Evolutionary conservation across 2,329 filamentous ascomycete species (phyloP).

Genomic region (Pleoardoris graminearum): DNA sequence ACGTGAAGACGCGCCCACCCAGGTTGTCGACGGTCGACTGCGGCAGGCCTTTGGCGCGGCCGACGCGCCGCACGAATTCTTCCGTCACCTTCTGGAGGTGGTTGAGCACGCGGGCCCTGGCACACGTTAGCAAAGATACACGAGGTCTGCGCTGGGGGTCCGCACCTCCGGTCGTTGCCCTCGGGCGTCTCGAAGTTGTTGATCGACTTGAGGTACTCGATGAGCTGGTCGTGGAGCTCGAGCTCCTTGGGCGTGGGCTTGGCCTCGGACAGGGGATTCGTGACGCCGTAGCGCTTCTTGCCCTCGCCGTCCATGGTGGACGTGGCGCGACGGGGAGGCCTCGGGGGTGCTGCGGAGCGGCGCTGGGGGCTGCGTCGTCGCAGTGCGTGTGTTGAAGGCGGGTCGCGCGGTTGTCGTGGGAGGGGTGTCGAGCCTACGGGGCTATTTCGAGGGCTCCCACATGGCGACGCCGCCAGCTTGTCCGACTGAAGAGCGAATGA

Average conservation of each 20-base stretch:
- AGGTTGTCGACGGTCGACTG: slow-evolving; percentile 78
- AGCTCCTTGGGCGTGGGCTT: slow-evolving; percentile 79
- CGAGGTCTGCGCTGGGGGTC: background rate
- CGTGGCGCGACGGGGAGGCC: slow-evolving; percentile 14
- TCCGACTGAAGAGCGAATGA: slow-evolving; percentile 20
- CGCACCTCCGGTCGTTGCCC: slow-evolving; percentile 80
- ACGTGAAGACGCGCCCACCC: slow-evolving; percentile 92
- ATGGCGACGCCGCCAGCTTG: slow-evolving; percentile 35
- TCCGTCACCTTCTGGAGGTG: slow-evolving; percentile 79
- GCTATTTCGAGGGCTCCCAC: slow-evolving; percentile 29
- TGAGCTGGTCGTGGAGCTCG: slow-evolving; percentile 74
- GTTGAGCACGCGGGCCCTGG: slow-evolving; percentile 70
- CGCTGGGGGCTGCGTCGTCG: background rate
- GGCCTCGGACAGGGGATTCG: slow-evolving; percentile 76
- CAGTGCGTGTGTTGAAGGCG: slow-evolving; percentile 12
- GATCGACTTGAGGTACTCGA: slow-evolving; percentile 83
- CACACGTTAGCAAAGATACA: slow-evolving; percentile 18
- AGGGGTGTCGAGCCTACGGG: slow-evolving; percentile 9
- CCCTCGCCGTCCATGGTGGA: slow-evolving; percentile 37
- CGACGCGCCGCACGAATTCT: slow-evolving; percentile 84
- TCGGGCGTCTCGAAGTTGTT: slow-evolving; percentile 84
- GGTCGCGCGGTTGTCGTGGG: slow-evolving; percentile 23
- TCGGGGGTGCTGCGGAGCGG: slow-evolving; percentile 28
- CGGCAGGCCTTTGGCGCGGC: slow-evolving; percentile 72
- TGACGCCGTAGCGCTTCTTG: slow-evolving; percentile 67